phyloP scores from a whole-genome alignment of 2,329 filamentous ascomycete genomes.

The Elsinoe ampelina region DNA sequence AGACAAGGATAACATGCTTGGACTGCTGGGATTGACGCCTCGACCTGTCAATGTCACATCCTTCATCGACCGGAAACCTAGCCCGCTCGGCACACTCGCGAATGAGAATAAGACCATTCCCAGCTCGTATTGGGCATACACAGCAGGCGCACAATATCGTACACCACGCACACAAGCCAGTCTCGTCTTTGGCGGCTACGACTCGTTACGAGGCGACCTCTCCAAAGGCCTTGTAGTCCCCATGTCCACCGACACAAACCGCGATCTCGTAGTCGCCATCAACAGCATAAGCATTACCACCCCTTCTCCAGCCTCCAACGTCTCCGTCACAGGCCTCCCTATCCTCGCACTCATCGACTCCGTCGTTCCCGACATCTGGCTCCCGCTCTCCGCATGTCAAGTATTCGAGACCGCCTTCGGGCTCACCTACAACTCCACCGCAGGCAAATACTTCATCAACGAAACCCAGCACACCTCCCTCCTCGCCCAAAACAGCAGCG shows the following conservation, averaged over 20 bases:
- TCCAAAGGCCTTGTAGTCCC: conserved; percentile 52
- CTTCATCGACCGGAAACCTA: conserved; percentile 46
- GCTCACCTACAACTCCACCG: conserved; percentile 28
- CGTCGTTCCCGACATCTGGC: conserved; percentile 33
- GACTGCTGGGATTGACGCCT: conserved; percentile 38
- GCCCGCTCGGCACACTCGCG: conserved; percentile 41
- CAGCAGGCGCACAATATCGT: conserved; percentile 62
- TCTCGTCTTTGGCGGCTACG: conserved; percentile 62
- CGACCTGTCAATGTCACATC: conserved; percentile 42
- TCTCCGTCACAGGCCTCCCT: conserved; percentile 30
- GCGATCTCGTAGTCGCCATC: conserved; percentile 51
- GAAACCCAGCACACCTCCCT: conserved; percentile 27
- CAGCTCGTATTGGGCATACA: conserved; percentile 66
- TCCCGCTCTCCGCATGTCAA: conserved; percentile 28
- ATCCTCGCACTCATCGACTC: conserved; percentile 37
- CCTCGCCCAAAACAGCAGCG: conserved; percentile 30
- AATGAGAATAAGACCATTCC: conserved; percentile 53
- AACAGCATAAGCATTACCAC: conserved; percentile 28
- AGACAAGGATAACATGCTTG: conserved; percentile 35
- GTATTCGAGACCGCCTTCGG: conserved; percentile 31
- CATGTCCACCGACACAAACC: conserved; percentile 46
- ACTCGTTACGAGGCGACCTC: conserved; percentile 49
- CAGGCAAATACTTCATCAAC: conserved; percentile 31
- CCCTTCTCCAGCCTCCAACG: conserved; percentile 24
- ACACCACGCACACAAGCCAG: conserved; percentile 25